Conservation (phyloP, 805 yeast genomes). For the Clavispora santaluciae region DNA sequence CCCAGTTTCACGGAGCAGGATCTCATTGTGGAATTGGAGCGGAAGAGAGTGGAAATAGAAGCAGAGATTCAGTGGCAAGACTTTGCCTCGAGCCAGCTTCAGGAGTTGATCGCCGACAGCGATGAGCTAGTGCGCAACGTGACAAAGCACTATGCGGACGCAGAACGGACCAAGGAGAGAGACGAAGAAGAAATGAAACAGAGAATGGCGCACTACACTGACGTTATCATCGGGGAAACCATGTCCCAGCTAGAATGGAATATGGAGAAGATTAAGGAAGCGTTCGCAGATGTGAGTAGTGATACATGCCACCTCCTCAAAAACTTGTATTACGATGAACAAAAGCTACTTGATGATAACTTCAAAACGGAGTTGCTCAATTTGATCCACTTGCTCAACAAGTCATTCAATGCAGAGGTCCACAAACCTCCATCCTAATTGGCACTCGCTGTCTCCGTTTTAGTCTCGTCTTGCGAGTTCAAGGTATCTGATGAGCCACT, state of each 20-base stretch:
- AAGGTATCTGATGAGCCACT: neutral
- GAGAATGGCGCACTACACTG: slow-evolving; percentile 11
- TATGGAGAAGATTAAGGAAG: slow-evolving; percentile 9
- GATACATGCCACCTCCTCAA: neutral
- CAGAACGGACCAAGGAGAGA: slow-evolving; percentile 15
- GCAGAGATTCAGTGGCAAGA: slow-evolving; percentile 40
- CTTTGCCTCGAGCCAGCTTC: slow-evolving; percentile 25
- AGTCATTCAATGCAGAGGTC: slow-evolving; percentile 4
- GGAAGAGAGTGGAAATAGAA: slow-evolving; percentile 24
- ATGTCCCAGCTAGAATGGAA: slow-evolving; percentile 12
- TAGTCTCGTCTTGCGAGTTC: neutral
- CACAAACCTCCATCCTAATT: neutral
- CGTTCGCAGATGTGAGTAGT: slow-evolving; percentile 1
- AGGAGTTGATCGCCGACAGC: slow-evolving; percentile 30
- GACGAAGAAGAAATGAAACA: slow-evolving; percentile 11
- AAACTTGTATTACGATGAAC: neutral
- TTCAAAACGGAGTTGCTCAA: slow-evolving; percentile 1
- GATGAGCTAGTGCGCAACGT: slow-evolving; percentile 30
- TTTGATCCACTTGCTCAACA: slow-evolving; percentile 16
- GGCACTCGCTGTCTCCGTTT: neutral
- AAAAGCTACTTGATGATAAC: neutral
- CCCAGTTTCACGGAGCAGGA: slow-evolving; percentile 6
- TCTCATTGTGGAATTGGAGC: slow-evolving; percentile 23
- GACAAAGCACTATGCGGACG: slow-evolving; percentile 24
- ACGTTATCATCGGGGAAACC: slow-evolving; percentile 10